Evolutionary conservation across 208 protist genomes (phyloP), one percentile per base, ranked within the genome.

Genomic region (Phytomonas serpens): DNA sequence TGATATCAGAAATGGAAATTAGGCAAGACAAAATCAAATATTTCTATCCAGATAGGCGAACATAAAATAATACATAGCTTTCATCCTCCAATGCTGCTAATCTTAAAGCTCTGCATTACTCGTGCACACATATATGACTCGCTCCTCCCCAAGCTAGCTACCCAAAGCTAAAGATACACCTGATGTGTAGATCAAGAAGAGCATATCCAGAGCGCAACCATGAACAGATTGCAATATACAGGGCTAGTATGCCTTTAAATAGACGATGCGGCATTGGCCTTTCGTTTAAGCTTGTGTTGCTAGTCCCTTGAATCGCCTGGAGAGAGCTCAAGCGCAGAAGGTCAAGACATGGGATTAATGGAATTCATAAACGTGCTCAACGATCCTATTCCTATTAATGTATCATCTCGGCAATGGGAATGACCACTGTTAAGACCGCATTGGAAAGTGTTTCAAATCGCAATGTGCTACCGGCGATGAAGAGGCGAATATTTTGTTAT

Each of bases 21-120:
- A 67, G 19, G 6, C 42, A 72, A 65, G 11, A 31, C 31, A 38
- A 68, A 57, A 5, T 72, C 37, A 27, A 65, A 30, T 34, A 69
- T 36, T 72, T 1, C 29, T 72, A 38, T 62, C 23, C 62, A 30
- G 2, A 57, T 23, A 30, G 30, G 19, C 13, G 65, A 69, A 47
- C 7, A 23, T 16, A 47, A 1, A 47, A 47, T 11, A 47, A 23
- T 2, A 1, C 40, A 36, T 6, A 36, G 34, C 14, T 11, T 47
- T 47, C 14, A 11, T 47, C 40, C 40, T 47, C 2, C 7, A 47
- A 47, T 47, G 2, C 7, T 47, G 40, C 40, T 47, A 19, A 47
- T 47, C 40, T 47, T 11, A 47, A 10, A 47, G 14, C 14, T 11
- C 40, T 47, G 2, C 14, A 10, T 19, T 11, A 19, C 14, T 19